A percentile compares a stretch with the other conserved stretches of the same genome.
These are phyloP conservation scores for Clarkia xantiana DNA, from an alignment of 345 rosid species.

Conservation along the genomic window DNA sequence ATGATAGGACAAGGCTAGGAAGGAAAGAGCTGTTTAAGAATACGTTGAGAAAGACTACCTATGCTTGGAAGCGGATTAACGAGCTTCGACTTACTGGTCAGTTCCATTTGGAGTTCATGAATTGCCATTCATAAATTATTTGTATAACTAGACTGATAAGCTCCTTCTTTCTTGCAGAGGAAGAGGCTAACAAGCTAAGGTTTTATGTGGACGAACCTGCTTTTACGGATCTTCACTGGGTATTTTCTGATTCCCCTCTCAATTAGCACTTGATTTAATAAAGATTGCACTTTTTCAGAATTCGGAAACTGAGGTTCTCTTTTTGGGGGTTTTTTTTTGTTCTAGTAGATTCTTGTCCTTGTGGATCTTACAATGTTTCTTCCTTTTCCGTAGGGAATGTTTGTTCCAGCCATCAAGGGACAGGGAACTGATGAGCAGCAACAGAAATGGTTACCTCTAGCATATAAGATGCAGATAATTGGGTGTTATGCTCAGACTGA, in stretches of 20 bases:
- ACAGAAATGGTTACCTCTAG: slow-evolving; percentile 81
- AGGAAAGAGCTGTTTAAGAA: slow-evolving; percentile 94
- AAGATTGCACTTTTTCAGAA: too few species aligned
- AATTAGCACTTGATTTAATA: too few species aligned
- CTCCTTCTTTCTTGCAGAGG: slow-evolving; percentile 36
- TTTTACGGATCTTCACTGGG: slow-evolving; percentile 95
- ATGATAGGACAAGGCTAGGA: slow-evolving; percentile 43
- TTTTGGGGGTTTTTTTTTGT: too few species aligned
- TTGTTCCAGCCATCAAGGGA: slow-evolving; percentile 86
- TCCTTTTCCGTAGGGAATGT: slow-evolving; percentile 63
- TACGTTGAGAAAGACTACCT: slow-evolving; percentile 66
- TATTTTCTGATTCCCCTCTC: slow-evolving; percentile 10
- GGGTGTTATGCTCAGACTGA: slow-evolving; percentile 99
- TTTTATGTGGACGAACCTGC: slow-evolving; percentile 71
- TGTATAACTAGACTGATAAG: too few species aligned
- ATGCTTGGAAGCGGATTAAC: slow-evolving; percentile 73
- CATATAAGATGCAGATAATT: slow-evolving; percentile 86
- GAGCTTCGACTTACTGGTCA: slow-evolving; percentile 83
- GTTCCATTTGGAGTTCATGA: background rate
- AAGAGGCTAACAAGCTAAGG: slow-evolving; percentile 61
- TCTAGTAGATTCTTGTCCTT: background rate
- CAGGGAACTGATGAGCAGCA: slow-evolving; percentile 97
- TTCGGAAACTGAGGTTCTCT: too few species aligned
- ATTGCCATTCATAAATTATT: background rate
- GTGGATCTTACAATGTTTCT: slow-evolving; percentile 3